Conservation (phyloP, 305 asterid genomes). For the Withania somnifera region DNA sequence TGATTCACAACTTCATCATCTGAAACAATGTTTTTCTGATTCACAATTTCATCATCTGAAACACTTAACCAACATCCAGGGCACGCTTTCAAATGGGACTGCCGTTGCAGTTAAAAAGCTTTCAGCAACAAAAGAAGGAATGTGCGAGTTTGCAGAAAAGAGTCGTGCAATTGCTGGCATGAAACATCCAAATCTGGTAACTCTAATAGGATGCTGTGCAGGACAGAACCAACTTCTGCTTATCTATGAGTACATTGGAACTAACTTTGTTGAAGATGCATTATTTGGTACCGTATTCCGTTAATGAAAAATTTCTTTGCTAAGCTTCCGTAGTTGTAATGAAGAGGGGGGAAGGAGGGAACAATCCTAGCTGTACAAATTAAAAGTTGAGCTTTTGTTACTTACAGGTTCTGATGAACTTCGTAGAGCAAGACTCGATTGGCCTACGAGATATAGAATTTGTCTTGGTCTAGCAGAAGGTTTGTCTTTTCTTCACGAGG, state of each 20-base stretch:
- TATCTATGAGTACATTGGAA: neutral
- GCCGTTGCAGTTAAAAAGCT: neutral
- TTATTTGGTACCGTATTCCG: neutral
- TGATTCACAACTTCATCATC: neutral
- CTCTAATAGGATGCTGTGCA: neutral
- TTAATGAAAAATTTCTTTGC: neutral
- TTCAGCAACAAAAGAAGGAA: neutral
- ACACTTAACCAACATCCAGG: neutral
- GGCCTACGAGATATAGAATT: neutral
- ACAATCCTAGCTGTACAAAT: neutral
- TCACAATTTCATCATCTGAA: neutral
- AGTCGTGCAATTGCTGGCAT: neutral
- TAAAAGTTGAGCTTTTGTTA: neutral
- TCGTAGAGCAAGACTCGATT: neutral
- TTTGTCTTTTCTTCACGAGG: neutral
- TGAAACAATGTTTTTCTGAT: neutral
- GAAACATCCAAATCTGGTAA: constrained; percentile 2
- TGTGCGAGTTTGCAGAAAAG: neutral
- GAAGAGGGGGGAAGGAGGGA: too few species aligned
- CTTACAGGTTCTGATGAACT: neutral
- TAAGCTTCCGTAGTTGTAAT: neutral
- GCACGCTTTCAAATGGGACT: neutral
- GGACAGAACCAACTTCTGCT: neutral
- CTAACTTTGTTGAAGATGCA: neutral
- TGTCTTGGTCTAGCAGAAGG: constrained; percentile 8